phyloP scores from a whole-genome alignment of 129 eudicot species.

The carrot (Daucus carota) region DNA sequence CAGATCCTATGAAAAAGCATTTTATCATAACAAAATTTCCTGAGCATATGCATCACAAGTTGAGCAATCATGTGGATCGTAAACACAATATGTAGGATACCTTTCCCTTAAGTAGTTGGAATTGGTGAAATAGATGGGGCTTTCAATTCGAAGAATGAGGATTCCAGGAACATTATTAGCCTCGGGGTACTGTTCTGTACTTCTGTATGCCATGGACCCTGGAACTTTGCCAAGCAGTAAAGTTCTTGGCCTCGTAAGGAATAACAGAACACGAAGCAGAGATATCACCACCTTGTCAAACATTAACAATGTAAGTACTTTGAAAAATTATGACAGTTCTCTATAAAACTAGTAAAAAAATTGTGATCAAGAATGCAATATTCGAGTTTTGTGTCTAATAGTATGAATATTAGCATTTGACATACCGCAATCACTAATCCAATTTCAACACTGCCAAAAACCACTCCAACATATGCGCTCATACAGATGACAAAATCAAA shows the following conservation, averaged over 20 bases:
- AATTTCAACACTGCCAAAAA: constrained; percentile 67
- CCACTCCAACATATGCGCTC: constrained; percentile 80
- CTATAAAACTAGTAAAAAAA: background rate
- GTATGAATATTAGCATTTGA: background rate
- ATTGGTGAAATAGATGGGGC: constrained; percentile 82
- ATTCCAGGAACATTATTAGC: constrained; percentile 54
- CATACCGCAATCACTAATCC: constrained; percentile 81
- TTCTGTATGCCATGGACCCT: constrained; percentile 50
- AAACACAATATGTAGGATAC: constrained; percentile 21
- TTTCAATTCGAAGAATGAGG: constrained; percentile 65
- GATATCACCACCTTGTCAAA: constrained; percentile 57
- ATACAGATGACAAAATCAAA: constrained; percentile 78
- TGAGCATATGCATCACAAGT: background rate
- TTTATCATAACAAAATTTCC: background rate
- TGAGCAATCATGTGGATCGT: background rate
- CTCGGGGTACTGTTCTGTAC: constrained; percentile 64
- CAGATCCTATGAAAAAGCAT: constrained; percentile 33
- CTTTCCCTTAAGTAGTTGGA: constrained; percentile 76
- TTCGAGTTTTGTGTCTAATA: background rate
- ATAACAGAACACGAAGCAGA: constrained; percentile 60
- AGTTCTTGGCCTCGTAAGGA: constrained; percentile 77
- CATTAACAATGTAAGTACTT: background rate
- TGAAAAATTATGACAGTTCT: background rate
- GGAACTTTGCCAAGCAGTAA: constrained; percentile 61
- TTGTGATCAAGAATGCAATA: background rate